Evolutionary conservation across 768 basidiomycete species (phyloP).

Genomic region (Russula sp.): DNA sequence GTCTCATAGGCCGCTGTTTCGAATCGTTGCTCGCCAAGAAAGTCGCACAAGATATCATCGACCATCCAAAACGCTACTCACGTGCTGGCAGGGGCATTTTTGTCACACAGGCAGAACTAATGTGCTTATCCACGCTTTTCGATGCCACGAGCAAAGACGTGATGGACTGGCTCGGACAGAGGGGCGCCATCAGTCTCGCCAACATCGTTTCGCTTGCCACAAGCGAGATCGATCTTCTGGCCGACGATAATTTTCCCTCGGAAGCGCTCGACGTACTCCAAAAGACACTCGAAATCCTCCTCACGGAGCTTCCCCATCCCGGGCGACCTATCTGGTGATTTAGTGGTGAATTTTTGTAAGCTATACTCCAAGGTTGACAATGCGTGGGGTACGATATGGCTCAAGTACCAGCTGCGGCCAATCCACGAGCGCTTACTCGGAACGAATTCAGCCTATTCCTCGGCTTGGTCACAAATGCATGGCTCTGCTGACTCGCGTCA

Average conservation of each 20-base stretch:
- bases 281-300: conserved; percentile 5
- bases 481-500: not conserved
- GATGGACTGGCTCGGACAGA: not conserved
- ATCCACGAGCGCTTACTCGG: conserved; percentile 5
- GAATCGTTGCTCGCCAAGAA: not conserved
- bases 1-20: conserved; percentile 8
- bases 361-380: conserved; percentile 9
- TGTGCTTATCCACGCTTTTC: not conserved
- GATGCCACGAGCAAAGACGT: not conserved
- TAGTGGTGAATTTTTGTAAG: conserved; percentile 1
- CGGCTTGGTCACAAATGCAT: conserved; percentile 2
- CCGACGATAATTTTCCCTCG: not conserved
- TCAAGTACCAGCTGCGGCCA: conserved; percentile 8
- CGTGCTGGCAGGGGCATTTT: not conserved
- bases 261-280: conserved; percentile 7
- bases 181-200: conserved; percentile 4
- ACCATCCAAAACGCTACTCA: conserved; percentile 1
- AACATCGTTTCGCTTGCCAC: not conserved
- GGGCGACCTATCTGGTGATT: not conserved
- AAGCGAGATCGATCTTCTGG: not conserved
- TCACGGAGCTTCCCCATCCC: not conserved
- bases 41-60: not conserved
- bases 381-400: conserved; percentile 6
- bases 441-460: not conserved
- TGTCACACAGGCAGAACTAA: not conserved